Percentiles rank a stretch among this genome's conserved stretches.
Conservation (phyloP, 768 basidiomycete genomes). For the Bullera alba region DNA sequence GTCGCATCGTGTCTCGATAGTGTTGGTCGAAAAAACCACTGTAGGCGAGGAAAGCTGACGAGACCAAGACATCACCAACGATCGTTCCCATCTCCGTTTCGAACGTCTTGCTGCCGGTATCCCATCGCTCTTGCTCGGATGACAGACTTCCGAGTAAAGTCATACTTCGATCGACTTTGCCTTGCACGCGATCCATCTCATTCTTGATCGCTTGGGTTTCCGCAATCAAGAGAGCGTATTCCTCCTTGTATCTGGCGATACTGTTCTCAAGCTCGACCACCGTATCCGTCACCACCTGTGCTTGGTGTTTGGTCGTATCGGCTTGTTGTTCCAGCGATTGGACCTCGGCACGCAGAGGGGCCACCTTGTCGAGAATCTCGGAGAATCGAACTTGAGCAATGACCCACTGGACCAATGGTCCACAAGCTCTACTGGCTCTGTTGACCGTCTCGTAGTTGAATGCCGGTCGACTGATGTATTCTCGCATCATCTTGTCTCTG, state of each 20-base stretch:
- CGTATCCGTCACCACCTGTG: conserved; percentile 78
- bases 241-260: conserved; percentile 89
- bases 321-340: conserved; percentile 87
- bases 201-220: conserved; percentile 93
- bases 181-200: conserved; percentile 96
- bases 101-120: conserved; percentile 86
- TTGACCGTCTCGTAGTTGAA: conserved; percentile 95
- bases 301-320: conserved; percentile 90
- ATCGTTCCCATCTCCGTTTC: conserved; percentile 98
- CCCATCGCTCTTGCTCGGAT: conserved; percentile 91
- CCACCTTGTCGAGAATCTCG: conserved; percentile 93
- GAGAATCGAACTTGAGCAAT: conserved; percentile 95
- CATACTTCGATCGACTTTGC: conserved; percentile 95
- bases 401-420: conserved; percentile 96
- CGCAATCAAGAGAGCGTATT: conserved; percentile 92
- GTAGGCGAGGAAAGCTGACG: conserved; percentile 93
- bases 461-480: conserved; percentile 80
- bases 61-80: conserved; percentile 90
- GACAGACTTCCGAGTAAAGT: conserved; percentile 87
- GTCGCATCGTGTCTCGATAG: conserved; percentile 70
- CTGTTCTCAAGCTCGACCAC: conserved; percentile 86
- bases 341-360: conserved; percentile 91
- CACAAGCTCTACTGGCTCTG: conserved; percentile 91
- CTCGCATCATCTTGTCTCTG: conserved; percentile 83
- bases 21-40: conserved; percentile 98